Percentiles rank a stretch among this genome's conserved stretches.
phyloP scores from a whole-genome alignment of 495 filamentous ascomycete species.

The Thozetella sp. region DNA sequence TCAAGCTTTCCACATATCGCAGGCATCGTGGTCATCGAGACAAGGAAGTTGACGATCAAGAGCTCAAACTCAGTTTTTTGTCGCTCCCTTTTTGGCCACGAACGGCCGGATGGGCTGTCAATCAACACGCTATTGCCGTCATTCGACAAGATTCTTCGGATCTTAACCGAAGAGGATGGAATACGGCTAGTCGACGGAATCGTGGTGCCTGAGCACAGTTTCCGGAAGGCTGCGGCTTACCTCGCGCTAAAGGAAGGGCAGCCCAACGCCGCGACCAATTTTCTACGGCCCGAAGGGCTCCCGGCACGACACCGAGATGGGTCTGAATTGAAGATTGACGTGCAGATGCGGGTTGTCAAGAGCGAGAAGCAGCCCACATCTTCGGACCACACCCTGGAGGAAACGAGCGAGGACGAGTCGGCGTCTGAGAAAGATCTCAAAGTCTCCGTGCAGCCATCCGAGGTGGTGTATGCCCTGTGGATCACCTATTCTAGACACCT shows the following conservation, averaged over 20 bases:
- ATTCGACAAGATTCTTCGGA: conserved; percentile 79
- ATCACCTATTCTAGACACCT: conserved; percentile 94
- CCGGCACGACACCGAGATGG: conserved; percentile 88
- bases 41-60: conserved; percentile 74
- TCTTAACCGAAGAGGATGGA: conserved; percentile 85
- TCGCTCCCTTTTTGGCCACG: conserved; percentile 85
- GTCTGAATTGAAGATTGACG: conserved; percentile 85
- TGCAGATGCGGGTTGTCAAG: conserved; percentile 94
- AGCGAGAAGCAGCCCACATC: conserved; percentile 63
- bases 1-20: conserved; percentile 97
- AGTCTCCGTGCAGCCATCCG: conserved; percentile 47
- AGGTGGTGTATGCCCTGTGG: conserved; percentile 94
- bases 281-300: conserved; percentile 79
- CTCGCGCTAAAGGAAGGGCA: conserved; percentile 81
- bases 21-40: conserved; percentile 88
- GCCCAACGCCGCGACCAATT: conserved; percentile 71
- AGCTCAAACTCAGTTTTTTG: conserved; percentile 96
- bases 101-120: conserved; percentile 75
- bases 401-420: conserved; percentile 51
- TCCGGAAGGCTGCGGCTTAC: conserved; percentile 83
- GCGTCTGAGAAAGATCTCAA: conserved; percentile 23
- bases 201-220: conserved; percentile 94
- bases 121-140: conserved; percentile 83
- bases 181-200: conserved; percentile 87
- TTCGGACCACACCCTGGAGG: conserved; percentile 42